A percentile compares a stretch with the other conserved stretches of the same genome.
Evolutionary conservation across 768 basidiomycete genomes (phyloP).

Genomic region (Lactarius akahatsu): DNA sequence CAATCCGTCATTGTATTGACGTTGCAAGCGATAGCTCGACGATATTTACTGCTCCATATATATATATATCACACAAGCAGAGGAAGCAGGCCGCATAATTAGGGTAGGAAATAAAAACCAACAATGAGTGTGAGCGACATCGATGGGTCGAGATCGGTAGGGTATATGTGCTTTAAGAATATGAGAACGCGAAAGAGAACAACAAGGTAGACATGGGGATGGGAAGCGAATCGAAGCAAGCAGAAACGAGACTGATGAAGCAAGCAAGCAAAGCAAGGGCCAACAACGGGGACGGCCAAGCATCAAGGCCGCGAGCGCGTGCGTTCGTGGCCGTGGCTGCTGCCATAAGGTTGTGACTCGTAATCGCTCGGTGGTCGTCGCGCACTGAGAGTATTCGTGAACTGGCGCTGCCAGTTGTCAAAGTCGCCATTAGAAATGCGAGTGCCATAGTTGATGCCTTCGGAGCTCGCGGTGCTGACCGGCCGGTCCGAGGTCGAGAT

Average conservation of each 20-base stretch:
- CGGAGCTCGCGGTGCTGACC: constrained; percentile 77
- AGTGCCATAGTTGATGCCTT: constrained; percentile 71
- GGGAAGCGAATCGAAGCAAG: constrained; percentile 25
- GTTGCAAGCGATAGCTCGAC: constrained; percentile 24
- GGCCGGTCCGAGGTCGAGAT: constrained; percentile 53
- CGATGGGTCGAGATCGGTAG: constrained; percentile 37
- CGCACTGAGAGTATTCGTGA: constrained; percentile 75
- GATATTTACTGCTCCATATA: constrained; percentile 28
- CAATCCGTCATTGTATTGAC: constrained; percentile 22
- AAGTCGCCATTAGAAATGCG: constrained; percentile 60
- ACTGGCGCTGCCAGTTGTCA: constrained; percentile 84
- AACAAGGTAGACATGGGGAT: constrained; percentile 31
- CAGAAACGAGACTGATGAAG: constrained; percentile 23
- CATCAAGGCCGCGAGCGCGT: constrained; percentile 55
- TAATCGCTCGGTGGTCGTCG: constrained; percentile 72
- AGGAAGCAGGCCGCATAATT: constrained; percentile 38
- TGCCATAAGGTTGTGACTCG: constrained; percentile 49
- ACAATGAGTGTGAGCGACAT: constrained; percentile 54
- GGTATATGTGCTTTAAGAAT: constrained; percentile 51
- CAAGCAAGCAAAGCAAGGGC: constrained; percentile 27
- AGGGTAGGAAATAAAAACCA: constrained; percentile 44
- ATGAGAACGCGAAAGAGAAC: constrained; percentile 35
- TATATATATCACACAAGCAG: constrained; percentile 37
- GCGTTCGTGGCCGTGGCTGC: constrained; percentile 47
- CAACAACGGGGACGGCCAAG: constrained; percentile 30